Evolutionary conservation across 768 basidiomycete genomes (phyloP).

Genomic region (Rhizopogon salebrosus): DNA sequence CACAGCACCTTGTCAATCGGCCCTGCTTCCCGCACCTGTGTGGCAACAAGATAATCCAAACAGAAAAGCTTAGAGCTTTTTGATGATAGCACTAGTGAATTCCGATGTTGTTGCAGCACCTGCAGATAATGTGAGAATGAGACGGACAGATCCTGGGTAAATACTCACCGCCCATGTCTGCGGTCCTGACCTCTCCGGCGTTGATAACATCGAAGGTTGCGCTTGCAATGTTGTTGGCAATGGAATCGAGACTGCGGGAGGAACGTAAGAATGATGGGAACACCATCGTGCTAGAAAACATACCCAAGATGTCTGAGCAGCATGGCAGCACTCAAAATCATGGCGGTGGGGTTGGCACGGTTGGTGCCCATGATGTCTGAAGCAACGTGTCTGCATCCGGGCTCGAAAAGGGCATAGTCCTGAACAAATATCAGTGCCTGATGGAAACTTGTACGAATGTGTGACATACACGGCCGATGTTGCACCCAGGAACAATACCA

Average conservation of each 20-base stretch:
- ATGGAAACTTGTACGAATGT: not conserved
- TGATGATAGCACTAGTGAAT: conserved; percentile 90
- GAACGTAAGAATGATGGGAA: conserved; percentile 6
- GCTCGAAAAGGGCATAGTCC: conserved; percentile 98
- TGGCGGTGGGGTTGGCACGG: conserved; percentile 94
- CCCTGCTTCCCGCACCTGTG: not conserved
- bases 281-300: conserved; percentile 24
- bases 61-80: conserved; percentile 47
- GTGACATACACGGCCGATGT: conserved; percentile 78
- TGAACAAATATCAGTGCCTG: conserved; percentile 22
- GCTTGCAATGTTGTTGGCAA: conserved; percentile 90
- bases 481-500: conserved; percentile 96
- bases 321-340: conserved; percentile 96
- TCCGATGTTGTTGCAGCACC: conserved; percentile 90
- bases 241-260: conserved; percentile 69
- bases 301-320: conserved; percentile 96
- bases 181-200: conserved; percentile 81
- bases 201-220: conserved; percentile 93
- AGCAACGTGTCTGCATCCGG: conserved; percentile 94
- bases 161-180: conserved; percentile 88
- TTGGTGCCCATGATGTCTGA: conserved; percentile 96
- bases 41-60: not conserved
- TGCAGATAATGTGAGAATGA: conserved; percentile 22
- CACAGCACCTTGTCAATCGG: not conserved
- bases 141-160: not conserved